Conservation (phyloP, 176 grass and related monocot species). For the Rhynchospora tenuis region DNA sequence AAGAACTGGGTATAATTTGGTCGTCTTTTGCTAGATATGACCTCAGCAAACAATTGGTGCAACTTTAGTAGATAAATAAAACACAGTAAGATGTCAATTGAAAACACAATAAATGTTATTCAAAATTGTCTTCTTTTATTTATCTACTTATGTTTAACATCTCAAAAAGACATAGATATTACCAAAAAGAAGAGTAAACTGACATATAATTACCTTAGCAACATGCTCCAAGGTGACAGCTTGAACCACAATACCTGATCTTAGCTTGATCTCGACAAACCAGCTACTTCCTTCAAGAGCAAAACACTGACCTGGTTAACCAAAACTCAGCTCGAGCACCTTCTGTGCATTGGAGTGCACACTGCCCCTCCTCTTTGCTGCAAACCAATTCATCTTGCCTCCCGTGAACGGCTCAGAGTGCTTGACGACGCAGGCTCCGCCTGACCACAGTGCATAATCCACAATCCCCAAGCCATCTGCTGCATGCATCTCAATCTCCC, state of each 20-base stretch:
- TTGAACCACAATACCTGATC: constrained; percentile 52
- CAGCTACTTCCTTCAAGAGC: constrained; percentile 59
- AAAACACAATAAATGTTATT: too few species aligned
- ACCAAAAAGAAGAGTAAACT: background rate
- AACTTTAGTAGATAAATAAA: background rate
- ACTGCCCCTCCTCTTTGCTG: background rate
- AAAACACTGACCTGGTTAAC: constrained; percentile 90
- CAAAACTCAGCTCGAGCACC: constrained; percentile 83
- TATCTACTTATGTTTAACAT: background rate
- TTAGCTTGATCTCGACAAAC: constrained; percentile 77
- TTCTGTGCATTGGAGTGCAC: constrained; percentile 37
- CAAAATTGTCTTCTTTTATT: background rate
- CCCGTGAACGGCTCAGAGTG: constrained; percentile 47
- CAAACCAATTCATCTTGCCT: constrained; percentile 13
- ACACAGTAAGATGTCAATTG: too few species aligned
- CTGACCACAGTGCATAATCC: constrained; percentile 65
- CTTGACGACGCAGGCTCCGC: constrained; percentile 58
- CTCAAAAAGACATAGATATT: background rate
- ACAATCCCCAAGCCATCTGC: constrained; percentile 91
- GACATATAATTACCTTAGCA: constrained; percentile 49
- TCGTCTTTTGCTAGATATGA: background rate
- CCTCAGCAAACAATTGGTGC: background rate
- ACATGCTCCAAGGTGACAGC: constrained; percentile 89
- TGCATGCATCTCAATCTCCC: constrained; percentile 82
- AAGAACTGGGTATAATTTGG: background rate